Conservation (phyloP, 192 early-diverging fungal genomes). For the Cladochytrium replicatum region DNA sequence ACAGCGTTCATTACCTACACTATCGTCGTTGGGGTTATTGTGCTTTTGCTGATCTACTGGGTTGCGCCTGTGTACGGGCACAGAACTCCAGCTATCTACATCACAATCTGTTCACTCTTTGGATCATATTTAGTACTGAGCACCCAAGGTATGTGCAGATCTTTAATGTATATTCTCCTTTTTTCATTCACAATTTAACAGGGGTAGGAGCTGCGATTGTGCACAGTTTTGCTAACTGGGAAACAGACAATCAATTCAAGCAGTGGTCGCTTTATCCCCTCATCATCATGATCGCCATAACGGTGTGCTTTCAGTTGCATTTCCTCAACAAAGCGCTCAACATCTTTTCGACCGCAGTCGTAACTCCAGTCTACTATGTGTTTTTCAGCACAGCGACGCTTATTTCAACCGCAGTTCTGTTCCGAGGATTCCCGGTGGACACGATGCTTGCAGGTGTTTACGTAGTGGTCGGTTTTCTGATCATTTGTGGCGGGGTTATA, state of each 20-base stretch:
- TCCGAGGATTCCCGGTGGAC: constrained; percentile 36
- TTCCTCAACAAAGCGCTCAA: constrained; percentile 45
- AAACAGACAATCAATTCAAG: constrained; percentile 37
- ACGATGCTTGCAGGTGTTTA: constrained; percentile 9
- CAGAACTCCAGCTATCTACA: constrained; percentile 24
- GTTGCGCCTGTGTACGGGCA: constrained; percentile 37
- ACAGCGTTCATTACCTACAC: constrained; percentile 31
- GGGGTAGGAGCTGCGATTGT: constrained; percentile 40
- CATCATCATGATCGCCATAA: constrained; percentile 23
- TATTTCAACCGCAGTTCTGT: constrained; percentile 36
- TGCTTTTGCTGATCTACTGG: constrained; percentile 26
- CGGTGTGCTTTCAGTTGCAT: constrained; percentile 32
- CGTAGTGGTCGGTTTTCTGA: constrained; percentile 35
- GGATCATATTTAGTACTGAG: constrained; percentile 39
- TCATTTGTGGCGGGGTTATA: constrained; percentile 33
- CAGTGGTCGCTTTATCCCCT: constrained; percentile 42
- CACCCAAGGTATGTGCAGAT: constrained; percentile 19
- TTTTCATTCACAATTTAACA: not conserved
- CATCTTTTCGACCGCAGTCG: constrained; percentile 44
- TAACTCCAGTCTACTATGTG: constrained; percentile 48
- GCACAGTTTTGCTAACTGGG: constrained; percentile 21
- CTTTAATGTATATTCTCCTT: not conserved
- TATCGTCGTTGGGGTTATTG: constrained; percentile 20
- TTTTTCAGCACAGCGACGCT: constrained; percentile 42
- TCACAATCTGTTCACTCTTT: constrained; percentile 29